A percentile compares a stretch with the other conserved stretches of the same genome.
phyloP scores from a whole-genome alignment of 495 filamentous ascomycete species.

The Coniosporium apollinis region DNA sequence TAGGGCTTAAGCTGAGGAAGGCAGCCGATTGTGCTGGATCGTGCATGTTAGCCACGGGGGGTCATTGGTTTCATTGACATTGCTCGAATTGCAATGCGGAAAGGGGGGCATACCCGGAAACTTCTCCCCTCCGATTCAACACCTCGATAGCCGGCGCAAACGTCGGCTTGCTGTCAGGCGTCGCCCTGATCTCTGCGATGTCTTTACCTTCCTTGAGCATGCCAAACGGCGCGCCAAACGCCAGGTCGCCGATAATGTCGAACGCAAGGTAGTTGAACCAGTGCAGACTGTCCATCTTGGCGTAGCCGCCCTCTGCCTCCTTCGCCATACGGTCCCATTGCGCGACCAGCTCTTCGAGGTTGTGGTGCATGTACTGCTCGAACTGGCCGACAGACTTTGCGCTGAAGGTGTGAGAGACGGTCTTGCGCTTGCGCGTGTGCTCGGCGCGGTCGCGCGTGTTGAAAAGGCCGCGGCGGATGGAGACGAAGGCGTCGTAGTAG shows the following conservation, averaged over 20 bases:
- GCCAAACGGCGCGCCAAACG: conserved; percentile 27
- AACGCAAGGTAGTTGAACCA: conserved; percentile 96
- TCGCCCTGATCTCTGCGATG: conserved; percentile 42
- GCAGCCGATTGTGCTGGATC: conserved; percentile 35
- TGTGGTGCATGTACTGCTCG: conserved; percentile 75
- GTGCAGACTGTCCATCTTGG: conserved; percentile 57
- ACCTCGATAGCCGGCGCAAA: conserved; percentile 54
- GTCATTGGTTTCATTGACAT: too few species aligned
- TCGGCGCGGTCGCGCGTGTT: conserved; percentile 72
- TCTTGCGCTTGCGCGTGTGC: conserved; percentile 82
- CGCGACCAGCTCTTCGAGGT: conserved; percentile 55
- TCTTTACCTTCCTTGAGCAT: conserved; percentile 44
- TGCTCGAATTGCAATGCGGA: too few species aligned
- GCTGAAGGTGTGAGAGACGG: conserved; percentile 73
- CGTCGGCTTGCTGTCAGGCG: conserved; percentile 33
- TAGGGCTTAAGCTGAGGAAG: conserved; percentile 44
- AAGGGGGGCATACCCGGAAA: conserved; percentile 31
- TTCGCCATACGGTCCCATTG: conserved; percentile 44
- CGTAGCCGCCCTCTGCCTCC: conserved; percentile 34
- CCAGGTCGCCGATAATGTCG: conserved; percentile 73
- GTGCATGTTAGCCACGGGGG: not conserved
- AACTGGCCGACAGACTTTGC: conserved; percentile 70
- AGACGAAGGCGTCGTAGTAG: conserved; percentile 87
- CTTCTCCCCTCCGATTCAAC: conserved; percentile 51
- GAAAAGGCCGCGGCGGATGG: conserved; percentile 74